Evolutionary conservation across 2,329 filamentous ascomycete species (phyloP).

Genomic region (Dendryphion nanum): DNA sequence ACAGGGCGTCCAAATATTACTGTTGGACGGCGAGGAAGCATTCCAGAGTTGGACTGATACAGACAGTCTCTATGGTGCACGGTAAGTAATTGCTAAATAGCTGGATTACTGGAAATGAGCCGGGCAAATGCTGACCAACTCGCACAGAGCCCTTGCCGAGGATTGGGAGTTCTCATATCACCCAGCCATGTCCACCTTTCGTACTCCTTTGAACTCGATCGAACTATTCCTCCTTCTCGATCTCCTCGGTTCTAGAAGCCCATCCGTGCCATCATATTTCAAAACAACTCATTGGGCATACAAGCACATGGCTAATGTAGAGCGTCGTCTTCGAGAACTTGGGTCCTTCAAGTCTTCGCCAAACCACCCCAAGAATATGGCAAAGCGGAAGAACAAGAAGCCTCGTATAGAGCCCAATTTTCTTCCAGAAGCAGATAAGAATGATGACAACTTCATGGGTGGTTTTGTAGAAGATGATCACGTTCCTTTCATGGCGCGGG

Average conservation of each 20-base stretch:
- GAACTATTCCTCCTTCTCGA: constrained; percentile 88
- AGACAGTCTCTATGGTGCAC: constrained; percentile 87
- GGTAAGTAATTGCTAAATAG: constrained; percentile 50
- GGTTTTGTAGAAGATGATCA: constrained; percentile 70
- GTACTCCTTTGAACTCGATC: constrained; percentile 75
- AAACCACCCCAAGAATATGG: constrained; percentile 46
- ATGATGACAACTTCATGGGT: constrained; percentile 49
- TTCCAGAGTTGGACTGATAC: constrained; percentile 75
- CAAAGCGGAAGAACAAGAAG: constrained; percentile 26
- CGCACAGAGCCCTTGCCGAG: constrained; percentile 66
- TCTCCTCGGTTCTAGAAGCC: constrained; percentile 70
- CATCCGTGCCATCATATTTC: constrained; percentile 82
- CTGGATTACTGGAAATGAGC: too few relatives aligned
- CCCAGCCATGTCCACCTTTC: constrained; percentile 69
- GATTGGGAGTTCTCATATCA: constrained; percentile 75
- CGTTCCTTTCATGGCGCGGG: constrained; percentile 82
- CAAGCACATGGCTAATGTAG: constrained; percentile 69
- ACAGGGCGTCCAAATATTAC: constrained; percentile 81
- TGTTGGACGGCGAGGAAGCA: constrained; percentile 93
- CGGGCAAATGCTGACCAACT: constrained; percentile 1
- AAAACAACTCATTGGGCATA: constrained; percentile 94
- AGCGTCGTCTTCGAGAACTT: constrained; percentile 69
- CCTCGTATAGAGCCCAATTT: constrained; percentile 51
- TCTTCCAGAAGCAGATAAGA: constrained; percentile 58
- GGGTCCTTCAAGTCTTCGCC: constrained; percentile 64